Percentiles rank a stretch among this genome's conserved stretches.
Conservation (phyloP, 2,329 filamentous ascomycete genomes). For the Trichoderma sp. region DNA sequence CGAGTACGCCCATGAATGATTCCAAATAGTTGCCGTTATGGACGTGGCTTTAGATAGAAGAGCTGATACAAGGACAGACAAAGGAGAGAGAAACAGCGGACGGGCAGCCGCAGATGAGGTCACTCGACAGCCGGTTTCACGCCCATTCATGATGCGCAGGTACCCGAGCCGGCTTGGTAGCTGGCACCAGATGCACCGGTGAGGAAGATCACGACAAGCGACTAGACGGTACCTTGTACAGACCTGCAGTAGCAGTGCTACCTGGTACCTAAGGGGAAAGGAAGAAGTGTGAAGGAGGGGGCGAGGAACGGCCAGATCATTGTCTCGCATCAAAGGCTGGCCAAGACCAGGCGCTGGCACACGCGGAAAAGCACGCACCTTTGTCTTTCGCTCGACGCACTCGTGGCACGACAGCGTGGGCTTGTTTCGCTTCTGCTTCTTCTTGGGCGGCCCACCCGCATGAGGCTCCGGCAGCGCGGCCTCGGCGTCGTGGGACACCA, state of each 20-base stretch:
- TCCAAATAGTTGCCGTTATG: background rate
- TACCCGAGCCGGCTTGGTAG: background rate
- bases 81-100: background rate
- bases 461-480: constrained; percentile 34
- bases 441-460: constrained; percentile 52
- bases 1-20: background rate
- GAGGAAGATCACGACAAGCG: background rate
- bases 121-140: background rate
- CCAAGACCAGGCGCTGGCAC: background rate
- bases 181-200: background rate
- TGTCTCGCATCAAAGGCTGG: background rate
- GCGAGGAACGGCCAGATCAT: no score
- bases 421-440: constrained; percentile 84
- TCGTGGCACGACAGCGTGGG: constrained; percentile 77
- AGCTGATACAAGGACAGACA: background rate
- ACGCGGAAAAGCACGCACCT: constrained; percentile 50
- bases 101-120: background rate
- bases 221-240: background rate
- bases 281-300: background rate
- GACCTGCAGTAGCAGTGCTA: background rate
- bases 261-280: background rate
- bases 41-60: background rate
- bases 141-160: background rate
- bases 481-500: constrained; percentile 30
- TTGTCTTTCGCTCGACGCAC: constrained; percentile 81